Percentiles rank a stretch among this genome's conserved stretches.
These are phyloP conservation scores for Hypomyces rosellus DNA, from an alignment of 2,329 filamentous ascomycete genomes.

Conservation along the genomic window DNA sequence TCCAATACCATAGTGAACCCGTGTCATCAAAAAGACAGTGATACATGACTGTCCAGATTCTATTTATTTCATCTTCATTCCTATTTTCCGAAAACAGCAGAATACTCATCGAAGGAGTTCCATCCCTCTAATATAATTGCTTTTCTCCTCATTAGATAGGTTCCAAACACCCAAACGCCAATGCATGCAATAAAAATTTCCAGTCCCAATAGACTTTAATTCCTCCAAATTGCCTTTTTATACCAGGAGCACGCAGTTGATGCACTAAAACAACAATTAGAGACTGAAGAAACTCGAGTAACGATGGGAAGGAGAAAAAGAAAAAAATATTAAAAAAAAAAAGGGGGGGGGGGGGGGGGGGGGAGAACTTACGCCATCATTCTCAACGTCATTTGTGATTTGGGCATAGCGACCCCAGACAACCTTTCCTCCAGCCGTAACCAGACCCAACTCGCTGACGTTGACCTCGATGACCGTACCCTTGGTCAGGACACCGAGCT, in stretches of 20 bases:
- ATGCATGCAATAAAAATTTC: conserved; percentile 18
- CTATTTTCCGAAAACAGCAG: neutral
- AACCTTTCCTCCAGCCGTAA: conserved; percentile 86
- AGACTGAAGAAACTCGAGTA: neutral
- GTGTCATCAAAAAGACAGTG: neutral
- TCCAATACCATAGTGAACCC: neutral
- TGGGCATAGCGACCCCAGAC: conserved; percentile 79
- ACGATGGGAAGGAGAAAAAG: neutral
- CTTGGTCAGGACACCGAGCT: conserved; percentile 83
- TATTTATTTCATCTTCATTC: neutral
- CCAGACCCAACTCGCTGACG: conserved; percentile 82
- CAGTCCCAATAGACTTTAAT: neutral
- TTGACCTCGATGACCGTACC: conserved; percentile 83
- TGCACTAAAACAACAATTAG: conserved; percentile 19
- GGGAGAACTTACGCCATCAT: conserved; percentile 26
- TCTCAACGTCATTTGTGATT: conserved; percentile 42
- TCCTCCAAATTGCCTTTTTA: conserved; percentile 12
- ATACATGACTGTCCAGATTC: neutral
- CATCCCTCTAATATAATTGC: conserved; percentile 1
- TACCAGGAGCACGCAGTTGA: conserved; percentile 35
- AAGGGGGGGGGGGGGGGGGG: neutral
- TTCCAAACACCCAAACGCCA: conserved; percentile 21
- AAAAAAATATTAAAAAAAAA: neutral
- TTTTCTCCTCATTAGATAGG: conserved; percentile 10
- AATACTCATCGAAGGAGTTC: conserved; percentile 3